Evolutionary conservation across 805 yeast genomes (phyloP).

Genomic region (Candida parachauliodes): DNA sequence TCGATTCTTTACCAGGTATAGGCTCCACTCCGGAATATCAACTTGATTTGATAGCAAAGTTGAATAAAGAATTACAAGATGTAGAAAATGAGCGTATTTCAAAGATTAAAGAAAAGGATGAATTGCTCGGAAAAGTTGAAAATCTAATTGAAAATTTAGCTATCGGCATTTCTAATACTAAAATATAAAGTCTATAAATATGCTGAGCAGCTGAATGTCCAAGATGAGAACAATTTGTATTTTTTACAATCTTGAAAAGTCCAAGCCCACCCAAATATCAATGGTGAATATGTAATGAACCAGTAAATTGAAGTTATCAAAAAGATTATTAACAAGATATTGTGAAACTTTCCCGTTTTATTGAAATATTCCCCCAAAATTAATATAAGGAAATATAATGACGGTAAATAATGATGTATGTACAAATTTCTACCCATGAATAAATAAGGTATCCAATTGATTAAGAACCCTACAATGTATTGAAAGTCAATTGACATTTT

Average conservation of each 20-base stretch:
- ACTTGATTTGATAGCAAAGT: slow-evolving; percentile 53
- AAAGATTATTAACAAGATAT: slow-evolving; percentile 17
- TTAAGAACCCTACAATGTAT: slow-evolving; percentile 45
- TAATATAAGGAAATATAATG: slow-evolving; percentile 48
- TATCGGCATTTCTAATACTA: slow-evolving; percentile 47
- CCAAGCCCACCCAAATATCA: slow-evolving; percentile 50
- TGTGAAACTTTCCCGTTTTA: slow-evolving; percentile 24
- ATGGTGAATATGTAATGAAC: slow-evolving; percentile 32
- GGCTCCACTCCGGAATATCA: slow-evolving; percentile 80
- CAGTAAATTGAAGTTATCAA: slow-evolving; percentile 18
- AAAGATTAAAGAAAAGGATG: slow-evolving; percentile 62
- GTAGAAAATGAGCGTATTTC: slow-evolving; percentile 57
- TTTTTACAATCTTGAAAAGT: slow-evolving; percentile 33
- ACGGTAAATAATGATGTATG: slow-evolving; percentile 47
- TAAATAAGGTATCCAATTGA: slow-evolving; percentile 58
- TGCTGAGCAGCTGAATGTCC: slow-evolving; percentile 43
- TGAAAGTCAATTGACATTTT: slow-evolving; percentile 21
- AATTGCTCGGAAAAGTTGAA: slow-evolving; percentile 59
- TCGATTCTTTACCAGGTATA: slow-evolving; percentile 88
- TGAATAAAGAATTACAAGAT: slow-evolving; percentile 58
- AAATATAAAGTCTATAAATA: slow-evolving; percentile 14
- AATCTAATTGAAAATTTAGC: slow-evolving; percentile 60
- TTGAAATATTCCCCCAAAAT: slow-evolving; percentile 44
- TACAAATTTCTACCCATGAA: slow-evolving; percentile 35
- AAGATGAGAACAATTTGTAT: slow-evolving; percentile 31